phyloP scores from a whole-genome alignment of 768 basidiomycete species.

The Pleurotus giganteus region DNA sequence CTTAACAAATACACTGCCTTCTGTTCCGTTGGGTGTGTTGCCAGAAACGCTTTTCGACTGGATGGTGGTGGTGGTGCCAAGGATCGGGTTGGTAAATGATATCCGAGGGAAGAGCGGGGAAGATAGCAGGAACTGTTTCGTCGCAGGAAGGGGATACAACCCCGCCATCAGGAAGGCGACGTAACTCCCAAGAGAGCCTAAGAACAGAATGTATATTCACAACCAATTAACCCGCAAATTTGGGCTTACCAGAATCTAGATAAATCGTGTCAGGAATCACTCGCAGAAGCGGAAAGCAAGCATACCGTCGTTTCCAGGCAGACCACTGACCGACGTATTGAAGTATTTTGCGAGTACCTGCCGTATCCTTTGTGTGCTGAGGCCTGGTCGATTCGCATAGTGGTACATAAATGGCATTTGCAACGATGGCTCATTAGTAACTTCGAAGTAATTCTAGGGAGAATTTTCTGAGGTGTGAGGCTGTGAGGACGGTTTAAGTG shows the following conservation, averaged over 20 bases:
- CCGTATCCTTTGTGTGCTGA: conserved; percentile 56
- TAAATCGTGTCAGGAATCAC: conserved; percentile 26
- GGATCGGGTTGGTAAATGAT: conserved; percentile 57
- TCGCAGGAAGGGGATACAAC: conserved; percentile 65
- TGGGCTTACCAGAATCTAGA: conserved; percentile 18
- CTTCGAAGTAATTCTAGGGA: conserved; percentile 54
- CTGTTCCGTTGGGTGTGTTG: conserved; percentile 49
- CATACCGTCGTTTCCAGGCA: conserved; percentile 66
- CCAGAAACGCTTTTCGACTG: conserved; percentile 45
- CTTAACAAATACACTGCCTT: conserved; percentile 57
- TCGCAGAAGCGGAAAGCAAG: background rate
- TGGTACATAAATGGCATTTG: conserved; percentile 73
- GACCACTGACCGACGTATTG: conserved; percentile 53
- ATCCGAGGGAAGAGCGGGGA: conserved; percentile 61
- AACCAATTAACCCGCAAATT: background rate
- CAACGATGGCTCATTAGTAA: conserved; percentile 63
- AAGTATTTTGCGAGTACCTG: conserved; percentile 52
- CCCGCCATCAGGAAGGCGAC: conserved; percentile 57
- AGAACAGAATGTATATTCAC: background rate
- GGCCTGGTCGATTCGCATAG: conserved; percentile 58
- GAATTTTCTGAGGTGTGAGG: background rate
- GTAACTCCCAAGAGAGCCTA: conserved; percentile 64
- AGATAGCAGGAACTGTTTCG: conserved; percentile 54
- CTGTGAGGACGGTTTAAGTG: background rate
- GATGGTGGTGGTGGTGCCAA: conserved; percentile 58